Evolutionary conservation across 306 rosid species (phyloP).

Genomic region (Comarum palustre): DNA sequence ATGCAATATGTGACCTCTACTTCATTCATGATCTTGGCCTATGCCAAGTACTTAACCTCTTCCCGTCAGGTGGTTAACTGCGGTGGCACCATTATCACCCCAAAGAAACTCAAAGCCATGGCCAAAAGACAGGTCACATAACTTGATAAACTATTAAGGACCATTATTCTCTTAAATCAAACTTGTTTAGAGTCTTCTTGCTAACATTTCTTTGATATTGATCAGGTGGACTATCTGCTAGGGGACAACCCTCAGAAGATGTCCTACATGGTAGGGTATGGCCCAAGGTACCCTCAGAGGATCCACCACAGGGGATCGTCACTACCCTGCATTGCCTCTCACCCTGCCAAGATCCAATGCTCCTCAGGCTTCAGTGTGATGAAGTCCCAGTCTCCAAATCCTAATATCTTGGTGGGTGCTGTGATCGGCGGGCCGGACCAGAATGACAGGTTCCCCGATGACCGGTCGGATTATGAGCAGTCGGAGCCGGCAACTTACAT

Average conservation of each 20-base stretch:
- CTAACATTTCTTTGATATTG: neutral
- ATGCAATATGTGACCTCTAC: constrained; percentile 96
- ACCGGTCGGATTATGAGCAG: constrained; percentile 73
- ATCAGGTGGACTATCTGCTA: constrained; percentile 78
- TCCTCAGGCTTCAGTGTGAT: constrained; percentile 61
- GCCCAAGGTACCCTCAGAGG: constrained; percentile 71
- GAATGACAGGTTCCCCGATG: constrained; percentile 67
- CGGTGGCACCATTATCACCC: constrained; percentile 59
- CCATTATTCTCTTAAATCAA: neutral
- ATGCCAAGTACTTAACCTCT: constrained; percentile 79
- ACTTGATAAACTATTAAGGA: neutral
- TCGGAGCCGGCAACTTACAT: constrained; percentile 87
- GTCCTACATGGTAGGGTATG: constrained; percentile 98
- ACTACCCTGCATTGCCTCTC: constrained; percentile 48
- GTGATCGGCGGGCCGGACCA: constrained; percentile 79
- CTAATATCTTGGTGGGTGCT: constrained; percentile 66
- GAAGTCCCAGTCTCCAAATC: constrained; percentile 65
- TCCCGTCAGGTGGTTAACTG: constrained; percentile 58
- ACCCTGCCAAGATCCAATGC: constrained; percentile 82
- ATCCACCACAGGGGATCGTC: constrained; percentile 93
- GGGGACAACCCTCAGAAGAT: constrained; percentile 85
- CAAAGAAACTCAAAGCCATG: constrained; percentile 55
- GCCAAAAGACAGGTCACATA: constrained; percentile 74
- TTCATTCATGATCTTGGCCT: constrained; percentile 69
- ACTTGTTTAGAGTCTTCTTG: neutral